Percentiles rank a stretch among this genome's conserved stretches.
These are phyloP conservation scores for Pseudogymnoascus sp. DNA, from an alignment of 2,329 filamentous ascomycete genomes.

Conservation along the genomic window DNA sequence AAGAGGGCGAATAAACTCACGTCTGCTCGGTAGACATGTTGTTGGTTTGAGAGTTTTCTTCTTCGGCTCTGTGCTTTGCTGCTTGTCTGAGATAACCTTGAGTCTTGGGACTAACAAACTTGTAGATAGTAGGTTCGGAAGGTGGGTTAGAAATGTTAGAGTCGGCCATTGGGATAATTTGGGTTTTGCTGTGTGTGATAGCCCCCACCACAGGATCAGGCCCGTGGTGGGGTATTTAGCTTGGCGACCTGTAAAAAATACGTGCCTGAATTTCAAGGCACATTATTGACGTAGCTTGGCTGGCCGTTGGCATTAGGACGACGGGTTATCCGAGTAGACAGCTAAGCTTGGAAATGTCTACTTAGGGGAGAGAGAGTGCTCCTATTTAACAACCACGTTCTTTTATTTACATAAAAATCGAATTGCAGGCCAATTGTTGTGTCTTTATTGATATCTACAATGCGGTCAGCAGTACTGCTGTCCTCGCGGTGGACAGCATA, in stretches of 20 bases:
- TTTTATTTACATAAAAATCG: background rate
- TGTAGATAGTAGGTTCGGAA: conserved; percentile 35
- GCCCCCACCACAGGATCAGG: background rate
- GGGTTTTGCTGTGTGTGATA: conserved; percentile 6
- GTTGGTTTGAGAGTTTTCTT: conserved; percentile 30
- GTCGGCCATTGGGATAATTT: conserved; percentile 11
- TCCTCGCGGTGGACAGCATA: conserved; percentile 58
- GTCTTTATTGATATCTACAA: conserved; percentile 8
- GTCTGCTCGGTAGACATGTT: conserved; percentile 79
- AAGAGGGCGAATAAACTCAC: conserved; percentile 37
- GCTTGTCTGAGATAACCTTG: conserved; percentile 32
- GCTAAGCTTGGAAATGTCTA: conserved; percentile 7
- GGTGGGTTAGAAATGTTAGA: conserved; percentile 11
- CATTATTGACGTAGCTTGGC: background rate
- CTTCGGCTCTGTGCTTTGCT: conserved; percentile 27
- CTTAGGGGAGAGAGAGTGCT: conserved; percentile 3
- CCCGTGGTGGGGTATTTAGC: conserved; percentile 1
- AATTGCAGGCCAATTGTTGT: conserved; percentile 1
- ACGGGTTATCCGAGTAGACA: background rate
- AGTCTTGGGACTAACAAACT: conserved; percentile 39
- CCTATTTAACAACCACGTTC: conserved; percentile 7
- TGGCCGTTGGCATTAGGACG: background rate
- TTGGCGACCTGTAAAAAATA: background rate
- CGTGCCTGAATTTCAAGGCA: background rate
- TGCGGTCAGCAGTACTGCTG: conserved; percentile 29